Base-by-base conservation (phyloP, 1,139 yeast species). In the Magnusiomyces paraingens region DNA sequence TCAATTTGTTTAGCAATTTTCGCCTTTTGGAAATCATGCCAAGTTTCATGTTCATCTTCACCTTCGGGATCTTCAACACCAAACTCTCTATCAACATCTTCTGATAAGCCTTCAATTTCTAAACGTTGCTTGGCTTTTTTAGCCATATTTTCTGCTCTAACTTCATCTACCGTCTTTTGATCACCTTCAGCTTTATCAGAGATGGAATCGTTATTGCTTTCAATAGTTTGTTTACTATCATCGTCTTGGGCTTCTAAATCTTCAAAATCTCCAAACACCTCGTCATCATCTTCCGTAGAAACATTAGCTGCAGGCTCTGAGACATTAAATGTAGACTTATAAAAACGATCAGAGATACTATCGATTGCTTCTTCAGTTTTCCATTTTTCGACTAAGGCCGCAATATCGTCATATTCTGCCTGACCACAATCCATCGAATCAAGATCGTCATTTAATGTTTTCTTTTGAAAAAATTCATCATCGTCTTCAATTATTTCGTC, bases 21-120 rank as follows among this genome's bases (percentile, higher is more conserved):
- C 58, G 95, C 94, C 72, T 94, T 94, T 70, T 94, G 97, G 70
- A 87, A 81, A 67, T 93, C 98, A 68, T 93, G 94, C 99, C 99
- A 94, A 0, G 96, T 90, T 63, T 93, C 97, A 59, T 80, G 81
- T 59, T 82, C 84, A 32, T 81, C 82, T 57, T 77, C 84, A 41
- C 84, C 86, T 67, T 84, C 90, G 20, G 85, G 84, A 59, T 84
- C 89, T 57, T 83, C 87, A 14, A 81, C 87, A 2, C 83, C 86
- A 61, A 80, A 79, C 57, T 86, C 90, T 49, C 87, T 77, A 60
- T 85, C 84, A 52, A 78, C 67, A 36, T 67, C 83, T 69, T 88
- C 96, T 71, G 86, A 95, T 5, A 18, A 15, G 62, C 87, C 94
- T 66, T 90, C 97, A 64, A 93, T 89, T 67, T 93, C 97, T 64